Evolutionary conservation across 2,329 filamentous ascomycete genomes (phyloP).

Genomic region (Plenodomus biglobosus): DNA sequence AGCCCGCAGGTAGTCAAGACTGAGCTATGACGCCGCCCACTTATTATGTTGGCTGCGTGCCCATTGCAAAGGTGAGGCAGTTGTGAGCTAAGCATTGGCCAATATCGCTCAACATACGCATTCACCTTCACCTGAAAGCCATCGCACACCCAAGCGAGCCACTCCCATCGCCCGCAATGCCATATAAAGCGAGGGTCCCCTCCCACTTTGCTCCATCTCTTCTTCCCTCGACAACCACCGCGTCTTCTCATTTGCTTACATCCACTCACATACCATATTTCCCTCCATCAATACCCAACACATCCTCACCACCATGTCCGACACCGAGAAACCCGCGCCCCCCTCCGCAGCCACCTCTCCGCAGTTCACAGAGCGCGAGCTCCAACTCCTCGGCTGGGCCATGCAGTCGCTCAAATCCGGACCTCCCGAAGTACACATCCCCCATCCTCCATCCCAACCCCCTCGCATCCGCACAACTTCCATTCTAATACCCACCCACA

Average conservation of each 20-base stretch:
- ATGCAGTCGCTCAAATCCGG: conserved; percentile 44
- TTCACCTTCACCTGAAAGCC: neutral
- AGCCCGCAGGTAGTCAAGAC: no score
- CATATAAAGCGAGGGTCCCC: neutral
- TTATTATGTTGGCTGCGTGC: neutral
- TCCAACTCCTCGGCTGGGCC: conserved; percentile 39
- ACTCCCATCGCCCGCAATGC: neutral
- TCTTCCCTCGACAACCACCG: neutral
- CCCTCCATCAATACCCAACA: neutral
- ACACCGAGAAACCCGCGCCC: conserved; percentile 15
- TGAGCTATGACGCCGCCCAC: neutral
- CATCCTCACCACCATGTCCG: conserved; percentile 25
- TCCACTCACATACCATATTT: neutral
- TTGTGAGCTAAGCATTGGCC: neutral
- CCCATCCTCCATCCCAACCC: neutral
- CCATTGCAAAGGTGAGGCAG: neutral
- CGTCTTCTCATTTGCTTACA: conserved; percentile 2
- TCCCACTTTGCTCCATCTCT: neutral
- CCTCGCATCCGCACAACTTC: no score
- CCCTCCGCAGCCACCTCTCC: conserved; percentile 6
- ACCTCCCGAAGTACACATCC: conserved; percentile 33
- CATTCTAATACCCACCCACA: conserved; percentile 12
- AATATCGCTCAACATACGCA: neutral
- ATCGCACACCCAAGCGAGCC: neutral
- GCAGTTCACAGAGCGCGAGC: conserved; percentile 40